phyloP scores from a whole-genome alignment of 1,139 yeast genomes.

The Suzukiozyma palmioleophila region DNA sequence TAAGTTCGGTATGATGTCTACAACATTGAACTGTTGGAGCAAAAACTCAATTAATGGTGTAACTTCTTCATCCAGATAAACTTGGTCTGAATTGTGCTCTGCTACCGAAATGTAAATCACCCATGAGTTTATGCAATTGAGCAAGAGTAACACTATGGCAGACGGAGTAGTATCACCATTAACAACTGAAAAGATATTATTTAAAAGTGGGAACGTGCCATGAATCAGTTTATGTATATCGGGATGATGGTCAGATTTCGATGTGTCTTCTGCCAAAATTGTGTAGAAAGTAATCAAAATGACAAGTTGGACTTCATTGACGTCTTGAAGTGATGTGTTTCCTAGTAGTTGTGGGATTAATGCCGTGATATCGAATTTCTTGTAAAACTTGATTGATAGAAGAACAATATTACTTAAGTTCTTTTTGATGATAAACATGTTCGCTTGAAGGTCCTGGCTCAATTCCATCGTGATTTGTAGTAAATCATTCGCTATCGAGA shows the following conservation, averaged over 20 bases:
- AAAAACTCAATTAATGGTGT: constrained; percentile 11
- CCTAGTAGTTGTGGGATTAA: not conserved
- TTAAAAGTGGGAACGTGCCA: constrained; percentile 7
- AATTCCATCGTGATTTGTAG: constrained; percentile 6
- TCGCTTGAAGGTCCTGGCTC: constrained; percentile 8
- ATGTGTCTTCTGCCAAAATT: constrained; percentile 54
- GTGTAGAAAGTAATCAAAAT: constrained; percentile 33
- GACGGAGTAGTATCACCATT: constrained; percentile 8
- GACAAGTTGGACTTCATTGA: constrained; percentile 7
- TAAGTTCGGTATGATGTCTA: constrained; percentile 18
- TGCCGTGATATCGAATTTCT: constrained; percentile 7
- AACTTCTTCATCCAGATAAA: constrained; percentile 21
- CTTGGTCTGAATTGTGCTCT: constrained; percentile 29
- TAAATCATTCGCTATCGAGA: constrained; percentile 9
- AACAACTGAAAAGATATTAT: constrained; percentile 5
- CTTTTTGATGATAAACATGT: constrained; percentile 28
- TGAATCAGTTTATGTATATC: constrained; percentile 11
- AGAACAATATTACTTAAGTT: constrained; percentile 51
- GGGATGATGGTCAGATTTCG: constrained; percentile 25
- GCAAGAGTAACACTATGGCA: constrained; percentile 13
- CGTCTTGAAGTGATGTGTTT: not conserved
- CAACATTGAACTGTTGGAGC: constrained; percentile 17
- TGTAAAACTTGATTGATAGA: constrained; percentile 36
- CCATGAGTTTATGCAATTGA: constrained; percentile 34
- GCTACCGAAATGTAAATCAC: constrained; percentile 29